Conservation (phyloP, 768 basidiomycete species). For the Ramaria sp. region DNA sequence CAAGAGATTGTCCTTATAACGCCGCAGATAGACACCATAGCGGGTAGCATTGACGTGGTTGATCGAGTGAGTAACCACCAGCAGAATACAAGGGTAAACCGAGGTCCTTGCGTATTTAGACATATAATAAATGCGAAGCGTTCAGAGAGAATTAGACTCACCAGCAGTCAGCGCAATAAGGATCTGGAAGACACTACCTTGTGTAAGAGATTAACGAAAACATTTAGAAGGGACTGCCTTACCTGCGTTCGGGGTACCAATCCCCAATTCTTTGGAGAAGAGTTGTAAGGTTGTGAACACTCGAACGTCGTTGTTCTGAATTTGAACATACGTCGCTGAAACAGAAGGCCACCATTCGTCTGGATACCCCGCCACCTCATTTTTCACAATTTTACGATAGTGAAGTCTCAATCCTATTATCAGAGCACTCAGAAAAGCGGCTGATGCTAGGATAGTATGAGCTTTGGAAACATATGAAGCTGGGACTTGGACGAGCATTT, state of each 20-base stretch:
- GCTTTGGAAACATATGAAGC: conserved; percentile 6
- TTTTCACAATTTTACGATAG: conserved; percentile 79
- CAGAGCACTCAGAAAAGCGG: conserved; percentile 5
- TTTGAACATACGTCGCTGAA: conserved; percentile 55
- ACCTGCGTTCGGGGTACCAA: conserved; percentile 73
- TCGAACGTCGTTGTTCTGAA: background rate
- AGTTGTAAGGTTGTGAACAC: background rate
- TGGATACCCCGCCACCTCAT: conserved; percentile 71
- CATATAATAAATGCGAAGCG: background rate
- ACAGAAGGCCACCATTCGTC: conserved; percentile 90
- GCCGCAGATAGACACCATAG: conserved; percentile 47
- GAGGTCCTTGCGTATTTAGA: conserved; percentile 41
- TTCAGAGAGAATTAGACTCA: conserved; percentile 15
- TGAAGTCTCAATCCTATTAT: conserved; percentile 35
- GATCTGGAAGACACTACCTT: conserved; percentile 57
- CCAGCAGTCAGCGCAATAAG: conserved; percentile 80
- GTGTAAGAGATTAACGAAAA: background rate
- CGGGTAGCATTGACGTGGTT: conserved; percentile 31
- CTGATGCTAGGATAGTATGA: conserved; percentile 5
- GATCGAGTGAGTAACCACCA: conserved; percentile 50
- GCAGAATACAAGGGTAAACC: conserved; percentile 53
- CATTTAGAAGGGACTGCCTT: background rate
- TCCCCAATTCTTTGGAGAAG: conserved; percentile 65
- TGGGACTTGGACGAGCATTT: background rate
- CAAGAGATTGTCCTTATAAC: conserved; percentile 68